Conservation (phyloP, 1,284 basidiomycete species). For the Austropuccinia psidii region DNA sequence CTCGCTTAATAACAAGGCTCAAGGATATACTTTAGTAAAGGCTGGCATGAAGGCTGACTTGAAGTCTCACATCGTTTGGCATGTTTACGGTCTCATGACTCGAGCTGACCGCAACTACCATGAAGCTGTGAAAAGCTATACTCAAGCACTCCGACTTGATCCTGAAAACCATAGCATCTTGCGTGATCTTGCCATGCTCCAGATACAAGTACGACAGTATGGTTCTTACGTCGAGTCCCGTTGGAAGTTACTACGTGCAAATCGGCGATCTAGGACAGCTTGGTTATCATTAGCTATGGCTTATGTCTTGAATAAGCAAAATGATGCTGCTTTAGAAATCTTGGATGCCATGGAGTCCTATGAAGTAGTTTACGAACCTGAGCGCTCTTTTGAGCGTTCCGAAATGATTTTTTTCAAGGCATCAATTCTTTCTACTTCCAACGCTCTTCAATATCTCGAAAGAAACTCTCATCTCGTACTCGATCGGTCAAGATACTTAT, state of each 20-base stretch:
- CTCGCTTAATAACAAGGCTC: constrained; percentile 68
- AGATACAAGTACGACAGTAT: constrained; percentile 81
- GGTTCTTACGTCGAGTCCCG: constrained; percentile 73
- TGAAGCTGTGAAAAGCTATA: constrained; percentile 71
- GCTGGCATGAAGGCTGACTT: constrained; percentile 80
- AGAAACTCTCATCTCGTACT: constrained; percentile 4
- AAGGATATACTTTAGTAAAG: constrained; percentile 76
- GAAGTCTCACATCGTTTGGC: constrained; percentile 94
- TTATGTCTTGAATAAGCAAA: constrained; percentile 72
- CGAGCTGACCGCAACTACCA: constrained; percentile 82
- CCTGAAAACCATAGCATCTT: constrained; percentile 92
- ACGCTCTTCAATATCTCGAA: constrained; percentile 55
- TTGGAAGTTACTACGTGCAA: constrained; percentile 66
- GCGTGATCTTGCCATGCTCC: constrained; percentile 79
- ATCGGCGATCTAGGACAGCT: constrained; percentile 75
- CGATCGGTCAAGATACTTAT: constrained; percentile 20
- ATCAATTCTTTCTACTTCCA: constrained; percentile 46
- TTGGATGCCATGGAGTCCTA: constrained; percentile 57
- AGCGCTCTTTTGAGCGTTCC: constrained; percentile 10
- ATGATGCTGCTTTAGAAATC: constrained; percentile 63
- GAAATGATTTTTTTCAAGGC: constrained; percentile 29
- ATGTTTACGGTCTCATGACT: constrained; percentile 88
- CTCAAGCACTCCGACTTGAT: constrained; percentile 76
- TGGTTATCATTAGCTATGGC: constrained; percentile 88
- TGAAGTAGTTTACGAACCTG: constrained; percentile 49